A percentile compares a stretch with the other conserved stretches of the same genome.
Conservation (phyloP, 73 alveolate genomes). For the Effrenium voratum region DNA sequence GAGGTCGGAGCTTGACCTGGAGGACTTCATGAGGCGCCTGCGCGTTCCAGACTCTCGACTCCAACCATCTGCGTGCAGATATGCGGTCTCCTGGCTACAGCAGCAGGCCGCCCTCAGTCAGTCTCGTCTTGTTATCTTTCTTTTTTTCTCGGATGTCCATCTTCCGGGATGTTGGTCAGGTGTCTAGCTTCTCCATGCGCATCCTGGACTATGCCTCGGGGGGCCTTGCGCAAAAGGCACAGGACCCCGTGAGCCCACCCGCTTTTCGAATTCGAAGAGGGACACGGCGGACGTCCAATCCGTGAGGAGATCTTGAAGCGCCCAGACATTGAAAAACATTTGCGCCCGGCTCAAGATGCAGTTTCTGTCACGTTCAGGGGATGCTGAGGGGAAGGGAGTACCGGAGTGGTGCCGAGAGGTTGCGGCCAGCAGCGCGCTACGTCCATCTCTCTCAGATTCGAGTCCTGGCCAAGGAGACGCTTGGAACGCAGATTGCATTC, state of each 20-base stretch:
- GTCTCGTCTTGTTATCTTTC: background rate
- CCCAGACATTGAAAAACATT: constrained; percentile 71
- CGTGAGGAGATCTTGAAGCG: constrained; percentile 50
- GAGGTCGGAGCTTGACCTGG: constrained; percentile 81
- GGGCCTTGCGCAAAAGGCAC: constrained; percentile 80
- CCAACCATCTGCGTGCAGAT: background rate
- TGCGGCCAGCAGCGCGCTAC: constrained; percentile 83
- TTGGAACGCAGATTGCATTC: background rate
- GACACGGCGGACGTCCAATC: background rate
- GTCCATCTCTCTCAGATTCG: constrained; percentile 86
- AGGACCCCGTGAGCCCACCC: background rate
- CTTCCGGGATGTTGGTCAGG: background rate
- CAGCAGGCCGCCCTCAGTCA: background rate
- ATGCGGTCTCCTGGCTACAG: constrained; percentile 72
- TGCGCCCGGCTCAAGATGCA: background rate
- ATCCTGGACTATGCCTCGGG: constrained; percentile 82
- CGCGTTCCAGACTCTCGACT: background rate
- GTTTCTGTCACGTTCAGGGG: no score
- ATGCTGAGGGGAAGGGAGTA: no score
- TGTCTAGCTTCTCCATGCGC: constrained; percentile 80
- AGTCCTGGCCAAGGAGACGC: constrained; percentile 45
- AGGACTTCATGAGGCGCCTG: constrained; percentile 63
- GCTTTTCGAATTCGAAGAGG: background rate
- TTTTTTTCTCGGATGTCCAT: background rate
- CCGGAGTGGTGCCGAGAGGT: background rate